A percentile compares a stretch with the other conserved stretches of the same genome.
Evolutionary conservation across 257 asterid genomes (phyloP).

Genomic region (Catharanthus roseus): DNA sequence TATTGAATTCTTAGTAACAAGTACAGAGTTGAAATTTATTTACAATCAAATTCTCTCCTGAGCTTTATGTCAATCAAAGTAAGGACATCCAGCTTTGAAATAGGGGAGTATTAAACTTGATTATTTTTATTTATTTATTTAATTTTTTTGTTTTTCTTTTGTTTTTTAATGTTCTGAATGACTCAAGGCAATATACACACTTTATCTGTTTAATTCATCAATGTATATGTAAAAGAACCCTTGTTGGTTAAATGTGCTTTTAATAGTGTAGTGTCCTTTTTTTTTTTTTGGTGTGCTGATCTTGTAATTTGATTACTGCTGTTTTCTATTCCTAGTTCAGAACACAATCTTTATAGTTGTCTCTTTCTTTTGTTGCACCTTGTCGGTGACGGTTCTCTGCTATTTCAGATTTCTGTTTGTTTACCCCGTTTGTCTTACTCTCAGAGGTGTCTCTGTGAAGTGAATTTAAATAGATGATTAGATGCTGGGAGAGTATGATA

Average conservation of each 20-base stretch:
- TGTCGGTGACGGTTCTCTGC: background rate
- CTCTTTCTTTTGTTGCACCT: background rate
- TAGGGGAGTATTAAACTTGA: background rate
- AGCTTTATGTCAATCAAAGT: too few relatives aligned
- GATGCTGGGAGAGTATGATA: background rate
- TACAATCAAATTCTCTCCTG: too few relatives aligned
- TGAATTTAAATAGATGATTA: background rate
- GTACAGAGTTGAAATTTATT: too few relatives aligned
- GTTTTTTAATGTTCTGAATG: background rate
- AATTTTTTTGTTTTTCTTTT: background rate
- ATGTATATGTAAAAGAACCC: background rate
- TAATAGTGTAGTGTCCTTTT: too few relatives aligned
- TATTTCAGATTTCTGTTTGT: background rate
- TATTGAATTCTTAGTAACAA: too few relatives aligned
- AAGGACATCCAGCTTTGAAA: background rate
- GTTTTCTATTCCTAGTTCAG: background rate
- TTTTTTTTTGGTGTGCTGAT: too few relatives aligned
- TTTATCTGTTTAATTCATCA: background rate
- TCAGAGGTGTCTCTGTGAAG: background rate
- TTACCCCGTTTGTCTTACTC: background rate
- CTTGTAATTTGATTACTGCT: background rate
- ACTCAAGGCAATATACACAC: background rate
- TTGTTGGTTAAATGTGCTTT: background rate
- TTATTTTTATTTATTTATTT: too few relatives aligned
- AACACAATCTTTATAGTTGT: background rate